These are phyloP conservation scores for Takashimella tepidaria DNA, from an alignment of 1,284 basidiomycete genomes.

Conservation along the genomic window DNA sequence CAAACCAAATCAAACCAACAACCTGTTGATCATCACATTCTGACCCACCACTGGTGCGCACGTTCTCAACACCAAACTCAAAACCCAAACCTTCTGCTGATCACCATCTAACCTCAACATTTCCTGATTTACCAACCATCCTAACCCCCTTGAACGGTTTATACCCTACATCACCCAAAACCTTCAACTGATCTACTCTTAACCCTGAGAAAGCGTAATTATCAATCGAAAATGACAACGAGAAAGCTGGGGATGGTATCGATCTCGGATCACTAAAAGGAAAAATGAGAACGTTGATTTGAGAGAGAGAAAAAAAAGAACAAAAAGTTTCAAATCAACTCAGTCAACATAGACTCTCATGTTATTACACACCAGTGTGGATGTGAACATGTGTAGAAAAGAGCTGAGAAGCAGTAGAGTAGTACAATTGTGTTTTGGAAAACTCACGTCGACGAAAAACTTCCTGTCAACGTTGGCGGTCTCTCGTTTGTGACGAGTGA, in stretches of 20 bases:
- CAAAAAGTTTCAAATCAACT: background rate
- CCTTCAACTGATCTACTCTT: constrained; percentile 76
- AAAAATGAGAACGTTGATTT: too few species aligned
- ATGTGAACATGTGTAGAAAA: too few species aligned
- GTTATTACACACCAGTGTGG: background rate
- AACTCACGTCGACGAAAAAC: constrained; percentile 59
- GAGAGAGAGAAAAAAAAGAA: background rate
- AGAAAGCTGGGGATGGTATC: constrained; percentile 64
- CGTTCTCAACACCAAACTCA: too few species aligned
- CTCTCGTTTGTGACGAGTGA: constrained; percentile 62
- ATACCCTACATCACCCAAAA: constrained; percentile 57
- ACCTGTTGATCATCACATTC: too few species aligned
- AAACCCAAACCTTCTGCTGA: background rate
- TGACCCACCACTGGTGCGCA: too few species aligned
- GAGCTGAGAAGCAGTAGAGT: too few species aligned
- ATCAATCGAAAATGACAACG: constrained; percentile 65
- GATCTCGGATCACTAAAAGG: constrained; percentile 22
- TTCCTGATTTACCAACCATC: constrained; percentile 37
- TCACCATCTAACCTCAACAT: constrained; percentile 45
- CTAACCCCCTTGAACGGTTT: constrained; percentile 62
- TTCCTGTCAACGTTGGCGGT: constrained; percentile 66
- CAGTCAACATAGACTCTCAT: too few species aligned
- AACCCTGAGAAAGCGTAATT: constrained; percentile 72
- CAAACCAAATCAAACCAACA: too few species aligned
- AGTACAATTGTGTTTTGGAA: background rate